A percentile compares a stretch with the other conserved stretches of the same genome.
These are phyloP conservation scores for Plasmodium fragile DNA, from an alignment of 169 alveolate species.

Conservation along the genomic window DNA sequence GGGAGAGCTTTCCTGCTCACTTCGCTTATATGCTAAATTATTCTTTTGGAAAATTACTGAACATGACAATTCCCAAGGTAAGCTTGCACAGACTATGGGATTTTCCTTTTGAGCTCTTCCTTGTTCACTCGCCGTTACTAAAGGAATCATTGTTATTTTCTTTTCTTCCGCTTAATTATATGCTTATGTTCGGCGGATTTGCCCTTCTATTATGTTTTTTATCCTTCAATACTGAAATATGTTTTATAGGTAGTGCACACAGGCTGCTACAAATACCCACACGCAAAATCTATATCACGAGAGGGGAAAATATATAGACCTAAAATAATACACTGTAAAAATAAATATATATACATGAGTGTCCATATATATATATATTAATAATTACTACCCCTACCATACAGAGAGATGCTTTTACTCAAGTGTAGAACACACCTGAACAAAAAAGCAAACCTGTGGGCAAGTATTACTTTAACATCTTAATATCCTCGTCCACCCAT, in stretches of 20 bases:
- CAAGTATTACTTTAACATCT: background rate
- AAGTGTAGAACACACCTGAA: background rate
- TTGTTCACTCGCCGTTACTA: slow-evolving; percentile 94
- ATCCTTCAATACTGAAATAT: background rate
- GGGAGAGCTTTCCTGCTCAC: slow-evolving; percentile 85
- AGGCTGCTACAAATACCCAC: slow-evolving; percentile 4
- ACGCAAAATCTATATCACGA: background rate
- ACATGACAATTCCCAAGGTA: background rate
- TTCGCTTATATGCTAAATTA: background rate
- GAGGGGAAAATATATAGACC: background rate
- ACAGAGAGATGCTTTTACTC: background rate
- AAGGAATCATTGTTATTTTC: slow-evolving; percentile 87
- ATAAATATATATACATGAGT: background rate
- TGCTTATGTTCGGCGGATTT: slow-evolving; percentile 93
- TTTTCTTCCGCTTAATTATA: slow-evolving; percentile 93
- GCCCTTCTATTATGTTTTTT: slow-evolving; percentile 80
- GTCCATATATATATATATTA: background rate
- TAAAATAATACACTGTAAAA: background rate
- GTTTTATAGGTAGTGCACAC: background rate
- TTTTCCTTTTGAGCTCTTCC: slow-evolving; percentile 90
- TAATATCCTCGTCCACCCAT: background rate
- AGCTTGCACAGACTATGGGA: slow-evolving; percentile 32
- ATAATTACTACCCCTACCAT: background rate
- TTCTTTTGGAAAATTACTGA: background rate
- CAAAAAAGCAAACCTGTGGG: background rate